Percentiles rank a stretch among this genome's conserved stretches.
Conservation (phyloP, 169 alveolate species). For the Fabrea salina region DNA sequence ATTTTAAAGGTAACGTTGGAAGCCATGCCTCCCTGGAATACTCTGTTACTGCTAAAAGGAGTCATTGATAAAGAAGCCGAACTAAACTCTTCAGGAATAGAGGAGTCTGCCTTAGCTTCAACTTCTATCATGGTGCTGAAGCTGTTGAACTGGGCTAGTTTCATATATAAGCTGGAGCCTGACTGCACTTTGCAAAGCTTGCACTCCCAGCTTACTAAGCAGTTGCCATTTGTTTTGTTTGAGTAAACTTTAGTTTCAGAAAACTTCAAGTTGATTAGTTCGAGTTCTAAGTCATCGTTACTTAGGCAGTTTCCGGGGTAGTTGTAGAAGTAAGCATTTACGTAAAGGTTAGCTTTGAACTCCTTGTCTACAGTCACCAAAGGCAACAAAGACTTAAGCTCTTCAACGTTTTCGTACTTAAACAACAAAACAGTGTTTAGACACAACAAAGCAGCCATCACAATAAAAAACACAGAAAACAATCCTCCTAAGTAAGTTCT, state of each 20-base stretch:
- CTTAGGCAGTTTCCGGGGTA: not conserved
- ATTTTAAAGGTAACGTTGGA: too few relatives aligned
- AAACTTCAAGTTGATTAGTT: not conserved
- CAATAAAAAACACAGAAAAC: not conserved
- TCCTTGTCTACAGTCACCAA: not conserved
- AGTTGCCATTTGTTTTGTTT: not conserved
- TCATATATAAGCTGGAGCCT: not conserved
- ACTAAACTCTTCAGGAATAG: conserved; percentile 14
- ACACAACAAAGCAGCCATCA: not conserved
- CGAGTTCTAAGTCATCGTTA: not conserved
- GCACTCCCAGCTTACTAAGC: not conserved
- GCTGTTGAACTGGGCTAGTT: not conserved
- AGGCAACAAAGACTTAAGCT: conserved; percentile 11
- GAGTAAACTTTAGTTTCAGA: not conserved
- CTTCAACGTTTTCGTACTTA: not conserved
- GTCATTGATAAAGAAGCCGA: not conserved
- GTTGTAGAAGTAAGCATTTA: not conserved
- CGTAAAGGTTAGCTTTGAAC: not conserved
- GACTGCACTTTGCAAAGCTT: not conserved
- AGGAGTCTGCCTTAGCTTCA: not conserved
- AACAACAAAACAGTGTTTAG: not conserved
- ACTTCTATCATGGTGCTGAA: not conserved
- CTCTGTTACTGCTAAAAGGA: too few relatives aligned
- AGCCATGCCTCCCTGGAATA: too few relatives aligned
- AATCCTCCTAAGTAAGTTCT: conserved; percentile 5